Evolutionary conservation across 1,139 yeast genomes (phyloP), one percentile per base, ranked within the genome.

Genomic region (Yamadazyma siamensis): DNA sequence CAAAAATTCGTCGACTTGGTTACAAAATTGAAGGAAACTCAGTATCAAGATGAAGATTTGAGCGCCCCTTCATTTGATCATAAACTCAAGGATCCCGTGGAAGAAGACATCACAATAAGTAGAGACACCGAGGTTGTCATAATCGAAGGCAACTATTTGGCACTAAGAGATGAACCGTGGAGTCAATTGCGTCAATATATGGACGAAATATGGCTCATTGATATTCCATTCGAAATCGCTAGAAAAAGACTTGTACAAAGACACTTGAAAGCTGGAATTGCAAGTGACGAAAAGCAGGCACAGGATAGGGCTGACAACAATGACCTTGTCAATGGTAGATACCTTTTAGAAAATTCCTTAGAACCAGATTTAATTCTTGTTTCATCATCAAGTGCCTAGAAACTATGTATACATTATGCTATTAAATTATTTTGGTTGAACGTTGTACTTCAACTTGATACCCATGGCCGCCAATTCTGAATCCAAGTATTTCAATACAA

Each of bases 401-500:
- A 22, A 27, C 6, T 9, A 19, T 12, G 15, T 23, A 28, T 20
- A 23, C 16, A 20, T 13, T 9, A 23, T 11, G 11, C n/a, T n/a
- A n/a, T n/a, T n/a, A n/a, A n/a, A n/a, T 23, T 33, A 43, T 25
- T 34, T 65, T 33, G 87, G 87, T 36, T 72, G 77, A 33, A 87
- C 91, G 50, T 85, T 83, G 63, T 85, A 87, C 43, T 82, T 78
- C 83, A 91, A 74, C 59, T 83, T 81, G 47, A 94, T 89, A 63
- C 98, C 98, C 98, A 94, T 94, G 13, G 98, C 98, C 11, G 95
- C 80, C 48, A 94, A 73, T 60, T 94, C 99, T 19, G 96, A 86
- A 52, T 91, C 96, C 57, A 94, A 71, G 56, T 91, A 94, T 57
- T 89, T 84, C 71, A 94, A 76, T 23, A 94, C 98, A 56, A 88